phyloP scores from a whole-genome alignment of 768 basidiomycete species.

The Psilocybe sp. region DNA sequence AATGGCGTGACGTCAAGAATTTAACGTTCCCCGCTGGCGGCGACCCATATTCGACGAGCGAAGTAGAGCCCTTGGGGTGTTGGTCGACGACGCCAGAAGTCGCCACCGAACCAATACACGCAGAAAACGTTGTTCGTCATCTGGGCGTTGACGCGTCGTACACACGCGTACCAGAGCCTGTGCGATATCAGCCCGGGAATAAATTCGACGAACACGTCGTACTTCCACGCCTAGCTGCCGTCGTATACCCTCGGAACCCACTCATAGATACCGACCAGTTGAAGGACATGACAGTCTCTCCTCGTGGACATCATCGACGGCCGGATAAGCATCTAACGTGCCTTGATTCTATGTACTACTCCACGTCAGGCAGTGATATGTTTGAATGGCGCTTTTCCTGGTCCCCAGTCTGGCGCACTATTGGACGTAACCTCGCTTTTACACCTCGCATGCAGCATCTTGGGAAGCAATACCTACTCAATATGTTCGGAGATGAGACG shows the following conservation, averaged over 20 bases:
- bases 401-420: constrained; percentile 40
- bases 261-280: constrained; percentile 17
- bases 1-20: constrained; percentile 48
- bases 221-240: constrained; percentile 25
- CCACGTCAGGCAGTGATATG: constrained; percentile 21
- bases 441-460: constrained; percentile 26
- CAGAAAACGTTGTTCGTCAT: constrained; percentile 24
- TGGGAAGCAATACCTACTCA: constrained; percentile 29
- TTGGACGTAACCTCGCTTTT: constrained; percentile 36
- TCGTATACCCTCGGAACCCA: constrained; percentile 24
- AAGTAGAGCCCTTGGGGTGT: constrained; percentile 25
- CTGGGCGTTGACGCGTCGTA: constrained; percentile 34
- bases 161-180: constrained; percentile 4
- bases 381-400: constrained; percentile 34
- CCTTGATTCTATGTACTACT: constrained; percentile 30
- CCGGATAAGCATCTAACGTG: constrained; percentile 29
- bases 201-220: constrained; percentile 21
- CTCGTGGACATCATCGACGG: constrained; percentile 15
- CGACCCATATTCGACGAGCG: constrained; percentile 12
- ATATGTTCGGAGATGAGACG: constrained; percentile 22
- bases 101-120: constrained; percentile 18
- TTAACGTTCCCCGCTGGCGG: constrained; percentile 18
- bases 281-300: constrained; percentile 21
- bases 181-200: constrained; percentile 12
- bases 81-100: constrained; percentile 28